These are phyloP conservation scores for Aspergillus cejpii DNA, from an alignment of 2,329 filamentous ascomycete genomes.

Conservation along the genomic window DNA sequence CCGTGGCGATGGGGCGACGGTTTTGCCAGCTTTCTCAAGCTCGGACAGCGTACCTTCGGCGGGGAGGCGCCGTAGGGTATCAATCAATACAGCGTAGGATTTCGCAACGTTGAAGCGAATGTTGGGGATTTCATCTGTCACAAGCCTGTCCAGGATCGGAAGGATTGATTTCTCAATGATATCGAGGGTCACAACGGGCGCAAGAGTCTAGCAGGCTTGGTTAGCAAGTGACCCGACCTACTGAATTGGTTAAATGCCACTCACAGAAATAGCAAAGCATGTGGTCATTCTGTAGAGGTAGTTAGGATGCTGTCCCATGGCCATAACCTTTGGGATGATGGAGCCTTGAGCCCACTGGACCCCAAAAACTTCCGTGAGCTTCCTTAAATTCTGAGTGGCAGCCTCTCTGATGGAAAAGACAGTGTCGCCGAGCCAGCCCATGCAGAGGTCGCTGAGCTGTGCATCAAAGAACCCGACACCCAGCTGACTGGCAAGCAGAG, in stretches of 20 bases:
- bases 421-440: conserved; percentile 97
- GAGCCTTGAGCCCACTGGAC: conserved; percentile 95
- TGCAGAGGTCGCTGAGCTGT: conserved; percentile 89
- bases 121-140: conserved; percentile 91
- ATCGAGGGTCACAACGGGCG: conserved; percentile 83
- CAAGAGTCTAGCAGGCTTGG: conserved; percentile 64
- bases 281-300: conserved; percentile 99
- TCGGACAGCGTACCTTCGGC: conserved; percentile 80
- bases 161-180: conserved; percentile 91
- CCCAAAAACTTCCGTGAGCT: conserved; percentile 96
- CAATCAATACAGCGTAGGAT: conserved; percentile 84
- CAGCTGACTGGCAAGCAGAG: conserved; percentile 86
- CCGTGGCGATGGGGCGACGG: conserved; percentile 55
- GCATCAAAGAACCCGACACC: conserved; percentile 98
- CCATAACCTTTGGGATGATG: conserved; percentile 97
- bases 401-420: conserved; percentile 98
- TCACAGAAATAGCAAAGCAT: conserved; percentile 96
- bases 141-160: conserved; percentile 91
- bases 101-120: conserved; percentile 99
- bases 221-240: conserved; percentile 21
- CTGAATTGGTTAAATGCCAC: conserved; percentile 34
- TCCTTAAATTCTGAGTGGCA: conserved; percentile 94
- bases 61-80: conserved; percentile 84
- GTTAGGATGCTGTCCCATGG: conserved; percentile 96
- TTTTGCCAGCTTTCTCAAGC: conserved; percentile 67